Percentiles rank a stretch among this genome's conserved stretches.
These are phyloP conservation scores for Wallacemonas rigidus DNA, from an alignment of 208 protist genomes.

Conservation along the genomic window DNA sequence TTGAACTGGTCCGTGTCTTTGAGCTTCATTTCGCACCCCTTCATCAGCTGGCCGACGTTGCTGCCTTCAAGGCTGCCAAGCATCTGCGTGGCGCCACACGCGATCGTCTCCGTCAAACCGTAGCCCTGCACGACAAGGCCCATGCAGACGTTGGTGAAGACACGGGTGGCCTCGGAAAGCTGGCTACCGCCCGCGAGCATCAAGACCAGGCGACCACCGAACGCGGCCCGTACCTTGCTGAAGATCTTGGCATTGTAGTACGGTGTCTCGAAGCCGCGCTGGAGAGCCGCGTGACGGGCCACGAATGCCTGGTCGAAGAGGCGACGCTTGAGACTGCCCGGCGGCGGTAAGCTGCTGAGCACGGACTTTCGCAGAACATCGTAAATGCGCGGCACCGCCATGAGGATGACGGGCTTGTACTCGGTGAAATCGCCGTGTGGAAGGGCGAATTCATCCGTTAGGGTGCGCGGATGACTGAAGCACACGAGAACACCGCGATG, in stretches of 20 bases:
- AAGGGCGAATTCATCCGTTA: constrained; percentile 33
- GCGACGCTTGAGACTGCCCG: constrained; percentile 27
- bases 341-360: constrained; percentile 38
- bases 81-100: constrained; percentile 30
- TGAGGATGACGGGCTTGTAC: constrained; percentile 54
- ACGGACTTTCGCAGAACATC: constrained; percentile 59
- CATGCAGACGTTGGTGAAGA: constrained; percentile 54
- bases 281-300: constrained; percentile 29
- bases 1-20: constrained; percentile 68
- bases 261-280: constrained; percentile 41
- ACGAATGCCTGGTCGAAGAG: constrained; percentile 57
- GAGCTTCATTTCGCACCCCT: constrained; percentile 77
- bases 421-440: constrained; percentile 60
- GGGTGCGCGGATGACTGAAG: constrained; percentile 53
- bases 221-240: constrained; percentile 27
- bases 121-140: constrained; percentile 53
- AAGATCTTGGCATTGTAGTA: constrained; percentile 69
- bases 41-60: constrained; percentile 34
- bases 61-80: constrained; percentile 27
- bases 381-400: constrained; percentile 62
- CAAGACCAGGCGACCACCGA: constrained; percentile 45
- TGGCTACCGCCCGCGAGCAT: constrained; percentile 68
- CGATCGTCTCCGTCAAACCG: constrained; percentile 72
- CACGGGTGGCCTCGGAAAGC: constrained; percentile 35
- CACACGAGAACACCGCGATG: constrained; percentile 34